Evolutionary conservation across 805 yeast genomes (phyloP), one percentile per base, ranked within the genome.

Genomic region (Ascoidea asiatica): DNA sequence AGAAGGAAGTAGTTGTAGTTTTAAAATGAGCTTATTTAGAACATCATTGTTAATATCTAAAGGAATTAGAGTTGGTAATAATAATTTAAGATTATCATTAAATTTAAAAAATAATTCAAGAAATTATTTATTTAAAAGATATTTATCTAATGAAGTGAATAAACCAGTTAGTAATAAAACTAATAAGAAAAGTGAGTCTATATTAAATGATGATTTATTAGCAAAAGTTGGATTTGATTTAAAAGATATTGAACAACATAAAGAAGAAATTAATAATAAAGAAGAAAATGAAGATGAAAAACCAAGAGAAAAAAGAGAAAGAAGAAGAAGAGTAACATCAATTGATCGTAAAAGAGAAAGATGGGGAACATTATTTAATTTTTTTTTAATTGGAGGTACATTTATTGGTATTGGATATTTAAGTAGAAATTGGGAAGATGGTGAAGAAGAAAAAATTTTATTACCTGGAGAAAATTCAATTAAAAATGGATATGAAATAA

Each of bases 341-440:
- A 72, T 82, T 22, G 95, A 85, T 61, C 70, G 75, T 57, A 85
- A 83, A 65, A 80, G 95, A 60, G 96, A 89, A 60, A 74, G 73
- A 57, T 75, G 79, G 51, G 88, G 95, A 46, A 83, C 79, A 58
- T 65, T 81, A 64, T 77, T 83, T 55, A 84, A 84, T 62, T 62
- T 79, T 41, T 56, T 65, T 33, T 47, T 72, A 7, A 71, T 80
- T 21, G 78, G 78, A 37, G 73, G 70, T 21, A 68, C 69, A 13
- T 43, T 67, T 23, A 75, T 72, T 19, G 85, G 78, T 4, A 62
- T 69, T 22, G 77, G 67, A 7, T 90, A 83, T 61, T 60, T 86
- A 65, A 73, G 82, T 41, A 77, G 98, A 60, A 80, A 88, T 54
- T 88, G 95, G 87, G 95, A 85, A 49, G 79, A 75, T 22, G 78